phyloP scores from a whole-genome alignment of 129 eudicot genomes.

The Flaveria robusta region DNA sequence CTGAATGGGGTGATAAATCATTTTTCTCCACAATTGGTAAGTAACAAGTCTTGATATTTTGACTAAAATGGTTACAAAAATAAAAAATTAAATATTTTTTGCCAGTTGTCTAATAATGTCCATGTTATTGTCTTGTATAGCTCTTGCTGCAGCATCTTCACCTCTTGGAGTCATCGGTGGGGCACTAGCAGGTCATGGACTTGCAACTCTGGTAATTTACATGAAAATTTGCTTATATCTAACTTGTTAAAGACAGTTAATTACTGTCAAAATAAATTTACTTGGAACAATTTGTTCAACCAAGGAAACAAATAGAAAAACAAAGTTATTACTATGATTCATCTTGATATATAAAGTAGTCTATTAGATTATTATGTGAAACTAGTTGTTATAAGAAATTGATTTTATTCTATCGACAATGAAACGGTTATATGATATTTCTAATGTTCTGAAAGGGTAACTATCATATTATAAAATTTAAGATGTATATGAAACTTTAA shows the following conservation, averaged over 20 bases:
- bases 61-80: constrained; percentile 1
- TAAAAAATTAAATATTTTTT: not conserved
- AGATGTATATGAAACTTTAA: not conserved
- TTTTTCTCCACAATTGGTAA: constrained; percentile 97
- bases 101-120: not conserved
- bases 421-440: not conserved
- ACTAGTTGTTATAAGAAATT: not conserved
- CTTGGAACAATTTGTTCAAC: not conserved
- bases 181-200: constrained; percentile 96
- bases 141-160: constrained; percentile 96
- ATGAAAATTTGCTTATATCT: constrained; percentile 5
- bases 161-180: constrained; percentile 98
- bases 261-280: not conserved
- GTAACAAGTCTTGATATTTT: constrained; percentile 13
- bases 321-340: not conserved
- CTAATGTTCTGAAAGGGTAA: not conserved
- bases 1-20: constrained; percentile 99
- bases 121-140: constrained; percentile 38
- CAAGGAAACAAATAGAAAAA: not conserved
- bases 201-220: constrained; percentile 80
- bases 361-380: not conserved
- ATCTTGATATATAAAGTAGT: not conserved
- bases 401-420: not conserved
- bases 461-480: not conserved
- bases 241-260: not conserved